Evolutionary conservation across 2,329 filamentous ascomycete species (phyloP).

Genomic region (Penicillium sp.): DNA sequence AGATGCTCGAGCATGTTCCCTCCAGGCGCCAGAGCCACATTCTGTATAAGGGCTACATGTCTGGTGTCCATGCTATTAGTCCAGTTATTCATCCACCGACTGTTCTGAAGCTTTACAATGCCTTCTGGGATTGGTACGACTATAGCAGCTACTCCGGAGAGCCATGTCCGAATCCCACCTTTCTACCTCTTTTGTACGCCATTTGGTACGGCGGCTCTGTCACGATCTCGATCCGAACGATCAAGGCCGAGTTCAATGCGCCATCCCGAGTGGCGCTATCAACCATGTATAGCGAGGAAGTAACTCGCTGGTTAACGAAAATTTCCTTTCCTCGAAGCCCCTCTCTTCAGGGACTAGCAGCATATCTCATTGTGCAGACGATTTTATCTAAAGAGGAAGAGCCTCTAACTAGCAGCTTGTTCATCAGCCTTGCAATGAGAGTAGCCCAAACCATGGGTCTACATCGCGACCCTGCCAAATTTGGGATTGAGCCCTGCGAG

Average conservation of each 20-base stretch:
- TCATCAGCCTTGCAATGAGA: conserved; percentile 45
- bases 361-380: conserved; percentile 47
- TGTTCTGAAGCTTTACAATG: conserved; percentile 39
- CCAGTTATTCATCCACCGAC: conserved; percentile 45
- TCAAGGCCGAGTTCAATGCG: conserved; percentile 39
- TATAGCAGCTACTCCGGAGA: conserved; percentile 35
- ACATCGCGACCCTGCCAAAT: conserved; percentile 48
- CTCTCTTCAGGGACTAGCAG: conserved; percentile 44
- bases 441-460: conserved; percentile 49
- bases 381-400: conserved; percentile 48
- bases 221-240: conserved; percentile 41
- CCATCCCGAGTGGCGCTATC: conserved; percentile 36
- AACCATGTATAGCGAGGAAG: conserved; percentile 41
- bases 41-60: conserved; percentile 46
- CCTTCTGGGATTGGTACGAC: conserved; percentile 47
- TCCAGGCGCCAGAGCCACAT: conserved; percentile 45
- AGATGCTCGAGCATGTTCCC: conserved; percentile 42
- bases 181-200: conserved; percentile 44
- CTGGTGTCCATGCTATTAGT: conserved; percentile 45
- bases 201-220: conserved; percentile 49
- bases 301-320: conserved; percentile 41
- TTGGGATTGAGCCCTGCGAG: conserved; percentile 43
- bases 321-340: conserved; percentile 45
- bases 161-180: conserved; percentile 38
- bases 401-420: conserved; percentile 46